Base-by-base conservation (phyloP, 2,329 filamentous ascomycete genomes). In the Elsinoe ampelina region DNA sequence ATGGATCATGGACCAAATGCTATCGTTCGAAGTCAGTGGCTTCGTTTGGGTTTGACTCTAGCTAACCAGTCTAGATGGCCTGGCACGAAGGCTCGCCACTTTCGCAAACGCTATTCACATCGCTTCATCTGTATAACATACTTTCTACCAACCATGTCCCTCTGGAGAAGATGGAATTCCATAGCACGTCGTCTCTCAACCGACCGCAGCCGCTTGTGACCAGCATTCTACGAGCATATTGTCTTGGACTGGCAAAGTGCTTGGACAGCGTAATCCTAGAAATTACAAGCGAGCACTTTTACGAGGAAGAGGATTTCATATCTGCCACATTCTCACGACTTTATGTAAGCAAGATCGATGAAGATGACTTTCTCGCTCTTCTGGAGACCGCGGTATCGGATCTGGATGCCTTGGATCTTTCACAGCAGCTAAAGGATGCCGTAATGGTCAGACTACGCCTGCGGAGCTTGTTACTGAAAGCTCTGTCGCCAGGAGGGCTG, bases 231-330 rank as follows among this genome's bases (percentile, higher is more conserved):
- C 80, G 89, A 59, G 87, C 90, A 0, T 98, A 95, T 68, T 96
- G 91, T 65, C 71, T 96, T 3, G 88, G 83, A 0, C 72, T 96
- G 58, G 76, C 96, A 58, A 96, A 95, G 68, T 83, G 84, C 19
- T 95, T 90, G 67, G 83, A 84, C 60, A 82, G 83, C 63, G 87
- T 95, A 11, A 88, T 93, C 60, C 77, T 84, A 51, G 81, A 84
- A 45, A 85, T 97, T 60, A 84, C 83, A 55, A 78, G 79, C n/a
- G 88, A 95, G 68, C 86, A 95, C 63, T 96, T 86, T 67, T 97
- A 92, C 64, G 93, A 98, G 85, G 93, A 98, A 72, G 93, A 98
- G 71, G 93, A 98, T 66, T 96, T 98, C 67, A 89, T 95, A 17
- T 91, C 89, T 5, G 90, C 95, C 69, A 87, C 91, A 0, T 97